Evolutionary conservation across 495 filamentous ascomycete species (phyloP), one percentile per base, ranked within the genome.

Genomic region (Cryomyces antarcticus): DNA sequence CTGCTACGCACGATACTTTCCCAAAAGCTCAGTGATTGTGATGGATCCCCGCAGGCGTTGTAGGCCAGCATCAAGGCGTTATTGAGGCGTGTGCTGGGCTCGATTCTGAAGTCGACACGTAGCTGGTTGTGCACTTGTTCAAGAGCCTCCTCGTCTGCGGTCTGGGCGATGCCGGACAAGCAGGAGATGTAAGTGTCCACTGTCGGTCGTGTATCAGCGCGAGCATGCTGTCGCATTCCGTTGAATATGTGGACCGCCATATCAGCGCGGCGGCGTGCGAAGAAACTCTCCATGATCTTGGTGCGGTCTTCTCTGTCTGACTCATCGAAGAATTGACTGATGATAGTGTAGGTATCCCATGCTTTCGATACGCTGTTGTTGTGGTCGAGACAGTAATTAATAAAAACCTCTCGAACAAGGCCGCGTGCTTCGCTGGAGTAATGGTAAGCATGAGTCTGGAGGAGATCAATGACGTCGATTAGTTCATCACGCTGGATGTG

Each of bases 21-120:
- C 80, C 88, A 97, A 48, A 86, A 82, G 31, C 73, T 68, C 49
- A 89, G 64, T 10, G 78, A 80, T 33, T 70, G 68, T 42, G 67
- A 57, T 0, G 76, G 63, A 40, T 73, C 63, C 1, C 69, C 80
- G 54, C 75, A 80, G 1, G 70, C 68, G 2, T 69, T 69, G 52
- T 92, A 88, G 0, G 79, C 89, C 28, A 87, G 64, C 80, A 97
- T 94, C 28, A 97, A 63, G 0, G 77, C 70, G 50, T 94, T 94
- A 41, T 75, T 66, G 0, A 96, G 56, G 39, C 62, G 63, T 2
- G 88, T 95, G 54, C 74, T 77, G 11, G 78, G 65, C 45, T 89
- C 77, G 31, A 96, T 66, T 37, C 72, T 67, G 6, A 74, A 63
- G 60, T 96, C 89, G 48, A 96, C 74, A 59, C 93, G 94, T 38